These are phyloP conservation scores for Phlegmacium glaucopus DNA, from an alignment of 768 basidiomycete species.

Conservation along the genomic window DNA sequence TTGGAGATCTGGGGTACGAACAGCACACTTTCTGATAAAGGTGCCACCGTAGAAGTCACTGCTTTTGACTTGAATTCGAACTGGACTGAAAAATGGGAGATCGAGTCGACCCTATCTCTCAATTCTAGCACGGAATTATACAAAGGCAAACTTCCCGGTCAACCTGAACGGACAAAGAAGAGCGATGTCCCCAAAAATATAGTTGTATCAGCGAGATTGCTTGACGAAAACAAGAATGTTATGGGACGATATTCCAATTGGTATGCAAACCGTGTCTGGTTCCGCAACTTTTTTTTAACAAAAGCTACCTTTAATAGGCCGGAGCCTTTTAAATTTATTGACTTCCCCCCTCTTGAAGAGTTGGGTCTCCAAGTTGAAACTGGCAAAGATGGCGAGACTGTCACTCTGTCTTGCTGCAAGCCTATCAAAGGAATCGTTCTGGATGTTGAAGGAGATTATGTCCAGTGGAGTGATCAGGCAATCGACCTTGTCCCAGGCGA, in stretches of 20 bases:
- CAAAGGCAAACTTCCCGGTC: slow-evolving; percentile 68
- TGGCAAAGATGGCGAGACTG: slow-evolving; percentile 51
- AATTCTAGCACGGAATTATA: slow-evolving; percentile 87
- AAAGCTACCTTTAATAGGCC: slow-evolving; percentile 52
- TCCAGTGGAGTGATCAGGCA: slow-evolving; percentile 84
- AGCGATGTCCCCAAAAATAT: slow-evolving; percentile 66
- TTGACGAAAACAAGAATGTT: slow-evolving; percentile 50
- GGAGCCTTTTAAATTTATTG: slow-evolving; percentile 90
- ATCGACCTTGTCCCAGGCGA: slow-evolving; percentile 90
- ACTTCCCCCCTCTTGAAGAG: slow-evolving; percentile 63
- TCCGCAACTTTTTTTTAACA: background rate
- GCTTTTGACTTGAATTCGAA: slow-evolving; percentile 63
- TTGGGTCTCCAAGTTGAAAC: slow-evolving; percentile 56
- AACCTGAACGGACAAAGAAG: slow-evolving; percentile 60
- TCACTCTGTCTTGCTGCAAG: slow-evolving; percentile 51
- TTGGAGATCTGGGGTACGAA: slow-evolving; percentile 91
- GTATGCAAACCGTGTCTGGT: slow-evolving; percentile 33
- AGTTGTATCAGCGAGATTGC: slow-evolving; percentile 67
- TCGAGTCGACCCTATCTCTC: slow-evolving; percentile 52
- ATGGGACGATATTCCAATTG: slow-evolving; percentile 77
- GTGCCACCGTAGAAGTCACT: slow-evolving; percentile 59
- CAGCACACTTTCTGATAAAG: slow-evolving; percentile 57
- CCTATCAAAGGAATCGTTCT: slow-evolving; percentile 90
- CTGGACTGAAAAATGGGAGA: slow-evolving; percentile 51
- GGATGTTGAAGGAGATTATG: slow-evolving; percentile 69